Base-by-base conservation (phyloP, 2,329 filamentous ascomycete genomes). In the Blastomyces silverae region DNA sequence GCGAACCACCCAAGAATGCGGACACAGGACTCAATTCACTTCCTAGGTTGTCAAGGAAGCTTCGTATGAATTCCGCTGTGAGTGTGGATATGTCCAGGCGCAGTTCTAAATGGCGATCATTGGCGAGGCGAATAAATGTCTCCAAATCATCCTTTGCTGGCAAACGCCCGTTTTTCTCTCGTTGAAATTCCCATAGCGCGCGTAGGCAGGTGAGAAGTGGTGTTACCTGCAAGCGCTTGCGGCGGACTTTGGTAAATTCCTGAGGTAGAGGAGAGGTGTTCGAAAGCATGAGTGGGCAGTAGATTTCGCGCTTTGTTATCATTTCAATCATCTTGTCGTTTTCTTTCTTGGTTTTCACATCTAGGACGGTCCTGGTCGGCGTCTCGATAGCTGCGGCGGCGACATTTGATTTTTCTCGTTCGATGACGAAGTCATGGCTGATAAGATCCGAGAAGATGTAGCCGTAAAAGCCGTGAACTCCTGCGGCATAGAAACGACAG, bases 361-460 rank as follows among this genome's bases (percentile, higher is more conserved):
- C 83, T 42, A 92, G 78, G 65, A 97, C 83, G 70, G 85, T 87
- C 63, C 93, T 86, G 5, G 93, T 97, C 34, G 86, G 82, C 0
- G 90, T 89, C 74, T 99, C 94, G 52, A 82, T 76, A 0, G 87
- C 88, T 3, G 78, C 70, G 0, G 83, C 81, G 25, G 85, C 74
- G 15, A 90, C 80, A 73, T 97, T 97, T 65, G 89, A 87, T 68
- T 89, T 87, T 67, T 91, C 87, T 65, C 94, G 88, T 79, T 96
- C 88, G 67, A 99, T 88, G 66, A 94, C 86, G 73, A 91, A 99
- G 71, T 92, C 88, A 76, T 99, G 94, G 71, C 88, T 84, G 70
- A 96, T 91, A 28, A 99, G 83, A 75, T 99, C 94, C 65, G 90
- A 89, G 75, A 99, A 99, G 69, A 96, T 89, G 79, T 91, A 99